These are phyloP conservation scores for Rhodomyrtus psidioides DNA, from an alignment of 441 rosid species.

Conservation along the genomic window DNA sequence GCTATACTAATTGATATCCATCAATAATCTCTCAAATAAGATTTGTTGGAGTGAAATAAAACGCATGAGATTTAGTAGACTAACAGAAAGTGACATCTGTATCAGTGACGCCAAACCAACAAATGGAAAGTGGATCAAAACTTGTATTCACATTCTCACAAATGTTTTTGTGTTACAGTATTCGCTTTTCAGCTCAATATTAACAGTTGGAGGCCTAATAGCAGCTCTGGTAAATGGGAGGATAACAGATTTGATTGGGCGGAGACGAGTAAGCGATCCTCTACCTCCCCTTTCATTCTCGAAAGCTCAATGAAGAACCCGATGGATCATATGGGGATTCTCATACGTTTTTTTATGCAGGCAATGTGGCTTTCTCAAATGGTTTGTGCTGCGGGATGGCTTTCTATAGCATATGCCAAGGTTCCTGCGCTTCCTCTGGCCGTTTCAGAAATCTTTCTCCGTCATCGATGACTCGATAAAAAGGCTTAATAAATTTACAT, in stretches of 20 bases:
- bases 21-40: neutral
- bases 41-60: neutral
- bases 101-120: neutral
- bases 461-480: neutral
- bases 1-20: neutral
- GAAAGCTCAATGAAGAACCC: neutral
- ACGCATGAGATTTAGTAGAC: neutral
- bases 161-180: neutral
- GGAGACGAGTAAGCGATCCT: neutral
- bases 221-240: neutral
- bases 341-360: neutral
- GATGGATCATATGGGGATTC: neutral
- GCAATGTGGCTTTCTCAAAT: slow-evolving; percentile 1
- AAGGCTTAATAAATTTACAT: neutral
- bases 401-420: neutral
- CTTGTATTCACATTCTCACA: neutral
- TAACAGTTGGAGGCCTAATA: neutral
- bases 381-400: neutral
- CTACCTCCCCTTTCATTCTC: neutral
- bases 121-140: neutral
- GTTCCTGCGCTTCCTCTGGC: neutral
- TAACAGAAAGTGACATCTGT: neutral
- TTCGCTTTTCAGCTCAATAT: neutral
- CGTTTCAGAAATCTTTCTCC: neutral
- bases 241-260: neutral